A percentile compares a stretch with the other conserved stretches of the same genome.
Conservation (phyloP, 2,329 filamentous ascomycete species). For the Thelonectria blattea region DNA sequence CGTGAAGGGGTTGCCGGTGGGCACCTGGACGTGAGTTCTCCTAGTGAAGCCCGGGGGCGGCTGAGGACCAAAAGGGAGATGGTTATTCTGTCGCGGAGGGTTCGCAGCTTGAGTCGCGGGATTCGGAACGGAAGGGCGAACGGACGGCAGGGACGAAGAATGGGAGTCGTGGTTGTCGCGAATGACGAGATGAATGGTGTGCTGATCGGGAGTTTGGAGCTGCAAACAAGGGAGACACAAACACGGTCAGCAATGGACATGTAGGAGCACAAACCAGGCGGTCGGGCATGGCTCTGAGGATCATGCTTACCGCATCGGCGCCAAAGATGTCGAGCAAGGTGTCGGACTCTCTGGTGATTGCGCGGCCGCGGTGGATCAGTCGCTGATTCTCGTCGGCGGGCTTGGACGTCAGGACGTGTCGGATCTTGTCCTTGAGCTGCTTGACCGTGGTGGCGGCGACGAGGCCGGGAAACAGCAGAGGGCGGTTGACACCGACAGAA, state of each 20-base stretch:
- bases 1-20: slow-evolving; percentile 36
- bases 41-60: slow-evolving; percentile 38
- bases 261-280: slow-evolving; percentile 8
- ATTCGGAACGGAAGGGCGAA: slow-evolving; percentile 33
- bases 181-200: slow-evolving; percentile 61
- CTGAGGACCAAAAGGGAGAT: slow-evolving; percentile 37
- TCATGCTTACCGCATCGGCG: slow-evolving; percentile 54
- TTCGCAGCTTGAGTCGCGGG: slow-evolving; percentile 32
- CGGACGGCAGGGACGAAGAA: slow-evolving; percentile 28
- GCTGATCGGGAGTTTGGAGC: slow-evolving; percentile 53
- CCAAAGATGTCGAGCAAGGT: slow-evolving; percentile 65
- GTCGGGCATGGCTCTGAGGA: background rate
- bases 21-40: slow-evolving; percentile 37
- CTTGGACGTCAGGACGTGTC: slow-evolving; percentile 55
- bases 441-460: slow-evolving; percentile 59
- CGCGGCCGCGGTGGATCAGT: slow-evolving; percentile 65
- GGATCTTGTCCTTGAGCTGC: slow-evolving; percentile 64
- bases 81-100: slow-evolving; percentile 29
- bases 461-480: slow-evolving; percentile 56
- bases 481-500: slow-evolving; percentile 58
- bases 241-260: slow-evolving; percentile 31
- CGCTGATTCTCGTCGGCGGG: slow-evolving; percentile 62
- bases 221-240: slow-evolving; percentile 30
- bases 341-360: slow-evolving; percentile 60
- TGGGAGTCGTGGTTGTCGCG: slow-evolving; percentile 46